Base-by-base conservation (phyloP, 768 basidiomycete genomes). In the Phaeotremella fagi region DNA sequence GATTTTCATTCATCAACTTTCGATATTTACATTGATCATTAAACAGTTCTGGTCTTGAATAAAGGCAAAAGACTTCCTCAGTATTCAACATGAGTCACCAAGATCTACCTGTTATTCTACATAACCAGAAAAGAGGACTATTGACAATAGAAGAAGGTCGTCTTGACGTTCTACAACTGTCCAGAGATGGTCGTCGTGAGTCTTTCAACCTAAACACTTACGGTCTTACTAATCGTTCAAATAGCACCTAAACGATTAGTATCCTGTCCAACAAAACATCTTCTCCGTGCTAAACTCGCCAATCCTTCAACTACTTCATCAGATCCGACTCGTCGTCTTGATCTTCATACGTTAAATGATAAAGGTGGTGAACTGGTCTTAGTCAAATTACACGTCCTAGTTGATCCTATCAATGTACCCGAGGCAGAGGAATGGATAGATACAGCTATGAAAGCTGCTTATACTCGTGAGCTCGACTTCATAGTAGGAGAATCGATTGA, bases 181-280 rank as follows among this genome's bases (percentile, higher is more conserved):
- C 68, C 7, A 57, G 48, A 31, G 68, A 70, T 46, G 68, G 68
- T 28, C 52, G 60, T 15, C 68, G 68, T 70, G 45, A 56, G 68
- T 63, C 11, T 15, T 26, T 24, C 3, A 11, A 25, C 4, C 42
- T 31, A 3, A 22, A 28, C 36, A 16, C 42, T 45, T 41, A 48
- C 27, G 44, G 46, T 27, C 31, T 7, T 14, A 6, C 16, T 15
- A 25, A 16, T 47, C n/a, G 45, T 27, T n/a, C n/a, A n/a, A n/a
- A n/a, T 25, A 70, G 68, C 68, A 16, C 68, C 68, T 2, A 70
- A 67, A 46, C 46, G 61, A 20, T 54, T 70, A 2, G 36, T 70
- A 3, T 59, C 65, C 4, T 48, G 50, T 14, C 51, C 63, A 3
- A 25, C 61, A 22, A 52, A 57, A 3, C 60, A 70, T 38, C 45